These are phyloP conservation scores for Bondarzewia mesenterica DNA, from an alignment of 1,284 basidiomycete genomes.

Conservation along the genomic window DNA sequence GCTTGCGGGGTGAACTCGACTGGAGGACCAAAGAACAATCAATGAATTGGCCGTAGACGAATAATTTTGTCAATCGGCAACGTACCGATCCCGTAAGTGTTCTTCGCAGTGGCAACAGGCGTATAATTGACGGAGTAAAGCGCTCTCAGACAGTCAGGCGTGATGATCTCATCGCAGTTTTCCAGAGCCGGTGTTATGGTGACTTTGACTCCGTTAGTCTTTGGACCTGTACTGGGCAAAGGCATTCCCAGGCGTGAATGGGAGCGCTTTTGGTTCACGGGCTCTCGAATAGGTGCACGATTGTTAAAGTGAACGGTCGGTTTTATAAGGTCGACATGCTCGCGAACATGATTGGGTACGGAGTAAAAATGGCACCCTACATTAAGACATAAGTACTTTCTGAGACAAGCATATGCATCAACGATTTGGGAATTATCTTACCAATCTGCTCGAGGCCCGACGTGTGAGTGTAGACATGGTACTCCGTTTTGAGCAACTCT, in stretches of 20 bases:
- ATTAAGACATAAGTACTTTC: neutral
- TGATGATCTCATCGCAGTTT: conserved; percentile 35
- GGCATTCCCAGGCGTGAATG: conserved; percentile 23
- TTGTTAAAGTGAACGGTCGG: conserved; percentile 35
- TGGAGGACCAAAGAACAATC: conserved; percentile 11
- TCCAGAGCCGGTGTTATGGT: conserved; percentile 21
- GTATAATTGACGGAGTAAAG: conserved; percentile 37
- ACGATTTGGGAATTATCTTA: conserved; percentile 13
- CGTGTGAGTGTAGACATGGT: conserved; percentile 29
- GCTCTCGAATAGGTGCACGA: conserved; percentile 9
- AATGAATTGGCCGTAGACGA: neutral
- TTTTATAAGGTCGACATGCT: conserved; percentile 35
- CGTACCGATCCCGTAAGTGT: conserved; percentile 43
- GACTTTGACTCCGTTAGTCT: conserved; percentile 24
- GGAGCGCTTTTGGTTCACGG: conserved; percentile 11
- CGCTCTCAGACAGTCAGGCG: conserved; percentile 36
- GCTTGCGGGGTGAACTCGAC: conserved; percentile 45
- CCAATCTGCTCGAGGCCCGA: conserved; percentile 31
- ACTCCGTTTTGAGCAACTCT: conserved; percentile 27
- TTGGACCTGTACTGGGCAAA: conserved; percentile 23
- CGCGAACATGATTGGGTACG: conserved; percentile 27
- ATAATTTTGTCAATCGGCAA: neutral
- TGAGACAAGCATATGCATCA: no score
- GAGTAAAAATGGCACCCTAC: conserved; percentile 31
- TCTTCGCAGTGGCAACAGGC: conserved; percentile 30